Percentiles rank a stretch among this genome's conserved stretches.
phyloP scores from a whole-genome alignment of 2,329 filamentous ascomycete genomes.

The Proliferodiscus dingleyae region DNA sequence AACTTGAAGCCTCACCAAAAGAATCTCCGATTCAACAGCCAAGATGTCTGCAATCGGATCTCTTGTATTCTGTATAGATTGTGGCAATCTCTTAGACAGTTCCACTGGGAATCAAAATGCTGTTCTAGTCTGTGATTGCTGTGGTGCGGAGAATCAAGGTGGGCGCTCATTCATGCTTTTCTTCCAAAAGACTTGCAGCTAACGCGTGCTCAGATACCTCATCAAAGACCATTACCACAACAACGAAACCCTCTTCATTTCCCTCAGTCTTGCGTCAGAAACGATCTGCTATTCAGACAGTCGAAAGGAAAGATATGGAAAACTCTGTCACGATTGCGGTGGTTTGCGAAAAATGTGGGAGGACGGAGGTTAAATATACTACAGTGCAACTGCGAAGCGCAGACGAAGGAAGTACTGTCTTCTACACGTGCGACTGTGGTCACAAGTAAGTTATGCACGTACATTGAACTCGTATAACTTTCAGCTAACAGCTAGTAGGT shows the following conservation, averaged over 20 bases:
- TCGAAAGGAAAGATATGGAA: slow-evolving; percentile 72
- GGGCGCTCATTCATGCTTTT: slow-evolving; percentile 18
- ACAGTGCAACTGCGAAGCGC: slow-evolving; percentile 84
- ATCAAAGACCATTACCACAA: slow-evolving; percentile 70
- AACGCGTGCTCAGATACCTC: slow-evolving; percentile 52
- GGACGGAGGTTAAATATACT: slow-evolving; percentile 77
- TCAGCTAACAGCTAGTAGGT: slow-evolving; percentile 25
- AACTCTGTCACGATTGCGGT: slow-evolving; percentile 65
- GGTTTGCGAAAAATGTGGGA: slow-evolving; percentile 75
- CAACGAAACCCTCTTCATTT: slow-evolving; percentile 85
- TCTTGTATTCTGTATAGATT: slow-evolving; percentile 87
- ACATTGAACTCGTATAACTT: neutral
- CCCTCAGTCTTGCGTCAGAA: slow-evolving; percentile 86
- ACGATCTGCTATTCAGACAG: slow-evolving; percentile 75
- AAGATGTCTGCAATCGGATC: slow-evolving; percentile 86
- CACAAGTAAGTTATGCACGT: slow-evolving; percentile 57
- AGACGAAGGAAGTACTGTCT: slow-evolving; percentile 91
- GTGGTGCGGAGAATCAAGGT: slow-evolving; percentile 82
- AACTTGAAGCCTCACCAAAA: neutral
- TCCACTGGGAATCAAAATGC: slow-evolving; percentile 73
- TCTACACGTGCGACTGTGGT: slow-evolving; percentile 84
- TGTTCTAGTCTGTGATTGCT: slow-evolving; percentile 77
- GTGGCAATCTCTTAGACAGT: slow-evolving; percentile 81
- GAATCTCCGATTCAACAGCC: neutral
- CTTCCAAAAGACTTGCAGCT: neutral